Evolutionary conservation across 108 stramenopile genomes (phyloP).

Genomic region (Cyclotella atomus): DNA sequence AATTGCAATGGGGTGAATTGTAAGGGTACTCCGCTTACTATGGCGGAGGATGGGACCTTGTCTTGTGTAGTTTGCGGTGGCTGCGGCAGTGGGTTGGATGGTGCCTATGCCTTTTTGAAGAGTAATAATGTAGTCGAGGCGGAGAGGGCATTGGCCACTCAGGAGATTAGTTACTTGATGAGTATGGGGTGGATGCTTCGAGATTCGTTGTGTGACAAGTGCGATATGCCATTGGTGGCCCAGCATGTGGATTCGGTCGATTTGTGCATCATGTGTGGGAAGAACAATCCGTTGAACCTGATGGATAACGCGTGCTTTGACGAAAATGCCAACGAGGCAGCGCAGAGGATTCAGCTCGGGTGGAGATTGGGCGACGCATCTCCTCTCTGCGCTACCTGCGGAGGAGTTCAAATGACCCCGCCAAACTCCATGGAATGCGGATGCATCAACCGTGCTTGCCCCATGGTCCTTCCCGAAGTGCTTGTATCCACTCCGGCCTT

Average conservation of each 20-base stretch:
- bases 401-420: constrained; percentile 32
- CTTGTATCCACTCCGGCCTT: background rate
- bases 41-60: constrained; percentile 4
- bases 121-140: constrained; percentile 18
- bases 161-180: constrained; percentile 28
- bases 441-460: constrained; percentile 26
- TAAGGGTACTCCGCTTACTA: constrained; percentile 24
- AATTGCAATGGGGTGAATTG: constrained; percentile 27
- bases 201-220: constrained; percentile 28
- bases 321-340: constrained; percentile 25
- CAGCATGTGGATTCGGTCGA: constrained; percentile 15
- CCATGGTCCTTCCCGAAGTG: background rate
- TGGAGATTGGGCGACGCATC: constrained; percentile 14
- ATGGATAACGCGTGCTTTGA: background rate
- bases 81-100: constrained; percentile 22
- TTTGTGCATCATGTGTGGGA: constrained; percentile 37
- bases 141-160: constrained; percentile 25
- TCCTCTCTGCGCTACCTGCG: constrained; percentile 17
- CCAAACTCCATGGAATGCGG: constrained; percentile 18
- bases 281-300: constrained; percentile 6
- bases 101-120: constrained; percentile 19
- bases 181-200: constrained; percentile 25
- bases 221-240: constrained; percentile 32
- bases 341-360: constrained; percentile 15
- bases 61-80: constrained; percentile 40